Evolutionary conservation across 2,329 filamentous ascomycete genomes (phyloP), one percentile per base, ranked within the genome.

Genomic region (Aspergillus melleus): DNA sequence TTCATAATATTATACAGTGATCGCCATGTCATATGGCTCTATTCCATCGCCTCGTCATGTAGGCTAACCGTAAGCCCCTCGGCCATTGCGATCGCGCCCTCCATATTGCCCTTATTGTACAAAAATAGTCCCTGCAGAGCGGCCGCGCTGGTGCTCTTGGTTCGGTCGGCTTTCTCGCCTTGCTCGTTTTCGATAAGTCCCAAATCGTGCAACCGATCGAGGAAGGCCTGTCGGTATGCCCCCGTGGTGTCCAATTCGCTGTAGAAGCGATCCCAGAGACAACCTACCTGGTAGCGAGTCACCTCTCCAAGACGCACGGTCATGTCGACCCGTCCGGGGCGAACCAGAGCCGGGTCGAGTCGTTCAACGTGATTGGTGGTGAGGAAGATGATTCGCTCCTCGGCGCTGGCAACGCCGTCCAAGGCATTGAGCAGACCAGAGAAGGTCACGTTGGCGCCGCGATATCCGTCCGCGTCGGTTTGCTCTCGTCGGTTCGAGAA

Each of bases 261-360:
- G 71, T 98, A 99, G 79, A 98, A 99, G 20, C 95, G 87, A 74
- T 96, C 90, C 92, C 94, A 99, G 79, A 99, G 90, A 75, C 89
- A 83, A 14, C 81, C 86, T 19, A 96, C 93, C 77, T 98, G 95
- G 74, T 90, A 90, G 60, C 87, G 83, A 2, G 90, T 94, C 32
- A 94, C 92, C 75, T 96, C 90, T 42, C 93, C 94, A 52, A 99
- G 89, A 57, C 91, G 86, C 3, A 96, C 85, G 66, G 91, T 95
- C 89, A 98, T 90, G 76, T 99, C 95, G 0, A 99, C 92, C 52
- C 95, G 86, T 0, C 95, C 95, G 0, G 95, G 95, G 24, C 95
- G 85, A 52, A 98, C 91, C 47, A 99, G 79, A 4, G 95, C 95
- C 61, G 92, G 89, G 70, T 97, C 92, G 1, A 98, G 84, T 46